Evolutionary conservation across 768 basidiomycete genomes (phyloP), one percentile per base, ranked within the genome.

Genomic region (Termitomyces sp.): DNA sequence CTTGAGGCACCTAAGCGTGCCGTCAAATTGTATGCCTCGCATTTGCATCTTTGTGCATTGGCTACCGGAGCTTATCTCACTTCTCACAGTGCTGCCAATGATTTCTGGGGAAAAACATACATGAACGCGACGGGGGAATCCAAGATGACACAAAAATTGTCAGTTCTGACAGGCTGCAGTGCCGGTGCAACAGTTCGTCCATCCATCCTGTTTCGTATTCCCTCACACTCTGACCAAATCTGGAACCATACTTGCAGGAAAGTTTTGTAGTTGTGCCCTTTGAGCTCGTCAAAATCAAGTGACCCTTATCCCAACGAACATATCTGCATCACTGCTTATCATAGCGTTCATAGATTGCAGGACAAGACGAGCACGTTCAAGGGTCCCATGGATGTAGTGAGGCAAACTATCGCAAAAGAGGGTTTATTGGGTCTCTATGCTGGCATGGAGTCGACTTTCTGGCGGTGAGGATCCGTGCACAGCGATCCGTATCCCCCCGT

Each of bases 1-100:
- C 76, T 99, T 45, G 97, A 99, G 72, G 97, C 97, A 15, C 97
- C 97, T 1, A 99, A 99, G 75, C 87, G 97, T 73, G 97, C 97
- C 15, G 91, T 94, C 48, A 99, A 98, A 81, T 91, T 91, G 89
- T 89, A 61, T 60, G 84, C 75, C 21, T 33, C 23, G 17, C 15
- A 21, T 48, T 33, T 21, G 17, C 15, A 21, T 48, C 37, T 35
- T 30, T 42, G 23, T 53, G 23, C 50, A 37, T 9, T 28, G 40
- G n/a, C 19, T 35, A n/a, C 37, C 43, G 21, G 44, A 19, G 52
- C 52, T 64, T 40, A 59, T 30, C 23, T 23, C 38, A 7, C 54
- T 42, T 47, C 49, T 35, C 56, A 37, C 57, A 86, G 86, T 62
- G 91, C 91, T 26, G 80, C 91, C 9, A 95, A 95, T 76, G 96